These are phyloP conservation scores for Cutaneotrichosporon cyanovorans DNA, from an alignment of 1,284 basidiomycete species.

Conservation along the genomic window DNA sequence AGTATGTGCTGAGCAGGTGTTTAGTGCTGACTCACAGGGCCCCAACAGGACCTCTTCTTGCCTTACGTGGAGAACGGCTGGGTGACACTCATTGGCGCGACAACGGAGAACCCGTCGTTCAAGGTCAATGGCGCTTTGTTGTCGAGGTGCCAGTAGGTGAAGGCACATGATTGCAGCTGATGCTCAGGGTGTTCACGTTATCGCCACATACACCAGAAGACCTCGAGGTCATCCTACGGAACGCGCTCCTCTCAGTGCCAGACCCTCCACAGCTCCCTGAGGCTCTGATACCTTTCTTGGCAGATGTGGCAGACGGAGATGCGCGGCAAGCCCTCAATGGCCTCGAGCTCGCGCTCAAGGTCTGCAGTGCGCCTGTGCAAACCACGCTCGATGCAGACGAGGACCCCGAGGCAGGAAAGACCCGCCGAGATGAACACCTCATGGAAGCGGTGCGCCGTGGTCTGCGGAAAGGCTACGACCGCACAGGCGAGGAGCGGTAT, in stretches of 20 bases:
- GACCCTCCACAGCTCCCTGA: conserved; percentile 41
- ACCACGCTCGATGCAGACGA: conserved; percentile 12
- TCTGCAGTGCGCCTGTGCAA: conserved; percentile 28
- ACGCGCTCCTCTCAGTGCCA: conserved; percentile 35
- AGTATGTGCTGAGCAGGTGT: conserved; percentile 25
- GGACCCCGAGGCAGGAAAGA: not conserved
- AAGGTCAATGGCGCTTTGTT: conserved; percentile 68
- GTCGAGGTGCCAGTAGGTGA: conserved; percentile 65
- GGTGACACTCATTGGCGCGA: conserved; percentile 77
- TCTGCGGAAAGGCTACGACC: conserved; percentile 55
- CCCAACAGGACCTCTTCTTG: conserved; percentile 76
- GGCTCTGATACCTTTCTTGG: conserved; percentile 50
- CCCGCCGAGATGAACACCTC: conserved; percentile 35
- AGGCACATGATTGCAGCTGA: not conserved
- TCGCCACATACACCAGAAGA: conserved; percentile 32
- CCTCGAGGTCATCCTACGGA: conserved; percentile 37
- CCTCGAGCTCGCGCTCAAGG: conserved; percentile 47
- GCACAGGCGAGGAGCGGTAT: conserved; percentile 67
- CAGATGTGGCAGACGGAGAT: conserved; percentile 49
- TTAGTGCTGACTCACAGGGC: conserved; percentile 54
- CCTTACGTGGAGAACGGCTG: conserved; percentile 72
- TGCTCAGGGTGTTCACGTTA: conserved; percentile 38
- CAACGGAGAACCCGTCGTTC: conserved; percentile 89
- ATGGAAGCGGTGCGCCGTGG: conserved; percentile 44
- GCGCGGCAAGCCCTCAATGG: conserved; percentile 47